phyloP scores from a whole-genome alignment of 2,329 filamentous ascomycete species.

The Alternaria gaisen region DNA sequence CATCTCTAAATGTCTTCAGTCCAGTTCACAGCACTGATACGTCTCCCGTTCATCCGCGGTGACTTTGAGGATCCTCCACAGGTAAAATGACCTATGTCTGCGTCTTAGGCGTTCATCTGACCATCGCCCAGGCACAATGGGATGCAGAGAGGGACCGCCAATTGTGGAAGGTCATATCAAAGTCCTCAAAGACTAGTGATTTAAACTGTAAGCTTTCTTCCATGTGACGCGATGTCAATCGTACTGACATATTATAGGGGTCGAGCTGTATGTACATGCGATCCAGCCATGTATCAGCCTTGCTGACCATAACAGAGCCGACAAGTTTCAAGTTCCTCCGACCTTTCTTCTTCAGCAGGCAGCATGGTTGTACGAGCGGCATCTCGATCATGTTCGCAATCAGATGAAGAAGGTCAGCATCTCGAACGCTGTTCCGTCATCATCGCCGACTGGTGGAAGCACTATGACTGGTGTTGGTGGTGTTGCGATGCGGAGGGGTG shows the following conservation, averaged over 20 bases:
- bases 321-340: conserved; percentile 82
- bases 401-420: conserved; percentile 82
- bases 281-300: not conserved
- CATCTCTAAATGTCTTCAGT: conserved; percentile 38
- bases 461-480: conserved; percentile 53
- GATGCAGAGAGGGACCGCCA: conserved; percentile 84
- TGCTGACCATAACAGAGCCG: conserved; percentile 59
- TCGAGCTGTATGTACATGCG: conserved; percentile 69
- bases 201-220: conserved; percentile 74
- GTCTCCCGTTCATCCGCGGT: conserved; percentile 86
- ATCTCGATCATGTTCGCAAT: conserved; percentile 87
- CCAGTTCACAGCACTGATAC: conserved; percentile 78
- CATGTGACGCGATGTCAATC: too few species aligned
- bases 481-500: conserved; percentile 61
- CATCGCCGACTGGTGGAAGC: conserved; percentile 48
- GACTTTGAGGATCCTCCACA: conserved; percentile 90
- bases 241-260: conserved; percentile 64
- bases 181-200: conserved; percentile 78
- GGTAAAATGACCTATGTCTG: conserved; percentile 59
- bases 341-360: conserved; percentile 92
- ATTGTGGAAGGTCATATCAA: conserved; percentile 89
- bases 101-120: conserved; percentile 16
- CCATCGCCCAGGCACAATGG: conserved; percentile 78
- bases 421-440: conserved; percentile 66
- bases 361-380: conserved; percentile 90